Evolutionary conservation across 805 yeast species (phyloP).

Genomic region (Wickerhamiella shivajii): DNA sequence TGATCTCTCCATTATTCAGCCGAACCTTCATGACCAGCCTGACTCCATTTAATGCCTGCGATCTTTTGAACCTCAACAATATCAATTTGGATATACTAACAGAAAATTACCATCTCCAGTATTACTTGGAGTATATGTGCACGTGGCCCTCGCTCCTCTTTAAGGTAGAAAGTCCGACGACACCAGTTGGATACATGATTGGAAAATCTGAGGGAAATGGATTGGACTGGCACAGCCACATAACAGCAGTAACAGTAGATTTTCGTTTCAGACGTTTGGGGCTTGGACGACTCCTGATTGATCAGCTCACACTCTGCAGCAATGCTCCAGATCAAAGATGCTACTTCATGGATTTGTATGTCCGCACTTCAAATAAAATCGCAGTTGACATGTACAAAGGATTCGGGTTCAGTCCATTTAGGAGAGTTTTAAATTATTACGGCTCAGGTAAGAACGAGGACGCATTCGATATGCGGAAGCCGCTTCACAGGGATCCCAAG

Average conservation of each 20-base stretch:
- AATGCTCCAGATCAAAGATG: conserved; percentile 68
- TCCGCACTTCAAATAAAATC: conserved; percentile 65
- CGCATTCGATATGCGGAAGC: conserved; percentile 47
- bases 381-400: conserved; percentile 77
- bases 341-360: conserved; percentile 81
- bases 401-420: conserved; percentile 67
- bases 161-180: conserved; percentile 30
- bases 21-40: conserved; percentile 91
- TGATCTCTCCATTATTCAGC: too few species aligned
- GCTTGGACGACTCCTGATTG: conserved; percentile 66
- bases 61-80: conserved; percentile 54
- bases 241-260: conserved; percentile 86
- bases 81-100: conserved; percentile 82
- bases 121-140: conserved; percentile 68
- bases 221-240: conserved; percentile 89
- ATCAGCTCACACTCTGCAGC: conserved; percentile 56
- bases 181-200: conserved; percentile 44
- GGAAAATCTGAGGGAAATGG: conserved; percentile 88
- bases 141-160: conserved; percentile 85
- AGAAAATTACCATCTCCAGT: conserved; percentile 75
- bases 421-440: conserved; percentile 85
- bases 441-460: conserved; percentile 53
- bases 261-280: conserved; percentile 74
- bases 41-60: conserved; percentile 77
- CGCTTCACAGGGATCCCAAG: conserved; percentile 24